Conservation (phyloP, 169 alveolate genomes). For the Amoebophrya sp. region DNA sequence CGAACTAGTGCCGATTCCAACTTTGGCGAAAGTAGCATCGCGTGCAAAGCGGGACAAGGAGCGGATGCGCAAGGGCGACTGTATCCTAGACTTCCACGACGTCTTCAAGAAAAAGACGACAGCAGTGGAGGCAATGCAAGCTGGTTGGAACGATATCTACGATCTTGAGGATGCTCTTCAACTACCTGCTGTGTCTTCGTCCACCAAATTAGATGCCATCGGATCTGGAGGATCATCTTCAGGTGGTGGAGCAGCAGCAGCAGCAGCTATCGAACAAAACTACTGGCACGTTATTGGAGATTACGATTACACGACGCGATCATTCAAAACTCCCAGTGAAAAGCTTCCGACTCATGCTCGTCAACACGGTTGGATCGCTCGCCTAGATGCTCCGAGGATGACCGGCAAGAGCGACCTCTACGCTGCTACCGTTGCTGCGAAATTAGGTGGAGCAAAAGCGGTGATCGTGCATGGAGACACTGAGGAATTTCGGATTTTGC, state of each 20-base stretch:
- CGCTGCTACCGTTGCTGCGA: neutral
- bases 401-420: neutral
- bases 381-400: slow-evolving; percentile 8
- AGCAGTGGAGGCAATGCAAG: neutral
- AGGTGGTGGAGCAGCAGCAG: neutral
- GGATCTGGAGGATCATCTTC: too few species aligned
- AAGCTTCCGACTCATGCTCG: too few species aligned
- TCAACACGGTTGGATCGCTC: neutral
- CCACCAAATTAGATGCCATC: too few species aligned
- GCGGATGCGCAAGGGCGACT: neutral
- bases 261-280: neutral
- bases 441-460: neutral
- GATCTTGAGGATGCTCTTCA: neutral
- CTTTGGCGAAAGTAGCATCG: neutral
- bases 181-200: too few species aligned
- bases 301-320: neutral
- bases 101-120: neutral
- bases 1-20: neutral
- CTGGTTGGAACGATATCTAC: slow-evolving; percentile 1
- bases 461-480: neutral
- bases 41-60: neutral
- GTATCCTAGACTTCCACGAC: neutral
- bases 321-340: too few species aligned
- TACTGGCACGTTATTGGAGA: neutral
- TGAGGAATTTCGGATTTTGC: neutral